phyloP scores from a whole-genome alignment of 2,329 filamentous ascomycete genomes.

The Hymenoscyphus fructigenus region DNA sequence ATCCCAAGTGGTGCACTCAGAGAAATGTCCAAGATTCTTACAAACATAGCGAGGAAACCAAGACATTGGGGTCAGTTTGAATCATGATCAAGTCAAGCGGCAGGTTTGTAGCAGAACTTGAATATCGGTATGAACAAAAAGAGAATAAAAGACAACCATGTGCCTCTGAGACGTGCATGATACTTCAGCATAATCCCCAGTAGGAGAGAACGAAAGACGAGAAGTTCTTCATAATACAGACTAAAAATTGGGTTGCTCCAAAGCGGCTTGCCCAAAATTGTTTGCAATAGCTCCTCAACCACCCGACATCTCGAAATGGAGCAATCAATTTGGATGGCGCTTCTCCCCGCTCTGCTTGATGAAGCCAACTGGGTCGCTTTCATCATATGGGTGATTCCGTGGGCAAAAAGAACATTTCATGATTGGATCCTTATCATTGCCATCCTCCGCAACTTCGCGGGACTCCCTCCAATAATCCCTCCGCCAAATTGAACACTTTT shows the following conservation, averaged over 20 bases:
- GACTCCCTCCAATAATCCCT: neutral
- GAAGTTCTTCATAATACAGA: neutral
- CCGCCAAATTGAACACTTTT: conserved; percentile 8
- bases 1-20: too few species aligned
- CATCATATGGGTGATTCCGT: conserved; percentile 22
- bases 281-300: neutral
- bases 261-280: neutral
- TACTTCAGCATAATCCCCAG: neutral
- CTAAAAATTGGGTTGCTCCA: neutral
- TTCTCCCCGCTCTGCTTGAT: conserved; percentile 13
- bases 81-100: neutral
- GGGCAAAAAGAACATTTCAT: conserved; percentile 13
- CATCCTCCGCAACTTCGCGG: conserved; percentile 4
- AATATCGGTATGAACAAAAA: neutral
- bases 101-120: neutral
- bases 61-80: too few species aligned
- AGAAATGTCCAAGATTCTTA: too few species aligned
- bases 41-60: too few species aligned
- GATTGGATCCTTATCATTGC: conserved; percentile 15
- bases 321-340: conserved; percentile 1
- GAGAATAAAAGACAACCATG: neutral
- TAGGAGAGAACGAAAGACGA: neutral
- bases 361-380: conserved; percentile 17
- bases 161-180: neutral
- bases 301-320: conserved; percentile 7